A percentile compares a stretch with the other conserved stretches of the same genome.
Evolutionary conservation across 179 eudicot genomes (phyloP).

Genomic region (Drosera spatulata): DNA sequence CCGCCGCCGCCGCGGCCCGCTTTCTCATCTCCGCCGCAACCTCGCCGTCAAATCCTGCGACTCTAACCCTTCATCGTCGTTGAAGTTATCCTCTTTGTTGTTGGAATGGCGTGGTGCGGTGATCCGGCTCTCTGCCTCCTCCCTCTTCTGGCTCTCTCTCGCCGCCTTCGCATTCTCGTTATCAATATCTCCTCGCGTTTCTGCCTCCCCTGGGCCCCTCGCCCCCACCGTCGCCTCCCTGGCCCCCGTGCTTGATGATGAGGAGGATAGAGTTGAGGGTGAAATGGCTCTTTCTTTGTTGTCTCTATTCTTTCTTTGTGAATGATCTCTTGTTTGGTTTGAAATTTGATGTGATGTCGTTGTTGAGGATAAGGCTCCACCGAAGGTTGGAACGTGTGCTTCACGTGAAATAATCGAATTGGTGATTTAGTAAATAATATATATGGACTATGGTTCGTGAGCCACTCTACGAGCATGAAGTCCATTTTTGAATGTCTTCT

Average conservation of each 20-base stretch:
- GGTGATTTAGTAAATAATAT: too few species aligned
- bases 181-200: slow-evolving; percentile 2
- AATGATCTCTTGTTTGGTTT: too few species aligned
- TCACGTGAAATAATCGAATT: background rate
- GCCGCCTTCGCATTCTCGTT: slow-evolving; percentile 15
- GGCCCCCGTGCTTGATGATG: slow-evolving; percentile 3
- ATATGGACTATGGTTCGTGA: too few species aligned
- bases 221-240: slow-evolving; percentile 1
- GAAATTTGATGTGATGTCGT: too few species aligned
- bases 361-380: background rate
- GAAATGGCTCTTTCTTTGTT: too few species aligned
- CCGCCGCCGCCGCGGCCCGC: background rate
- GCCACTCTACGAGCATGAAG: too few species aligned
- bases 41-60: too few species aligned
- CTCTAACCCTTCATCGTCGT: too few species aligned
- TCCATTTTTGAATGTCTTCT: too few species aligned
- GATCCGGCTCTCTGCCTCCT: slow-evolving; percentile 18
- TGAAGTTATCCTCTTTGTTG: background rate
- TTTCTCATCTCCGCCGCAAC: too few species aligned
- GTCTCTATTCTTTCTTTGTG: too few species aligned
- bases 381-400: background rate
- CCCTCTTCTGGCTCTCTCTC: slow-evolving; percentile 17
- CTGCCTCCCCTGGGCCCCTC: slow-evolving; percentile 19
- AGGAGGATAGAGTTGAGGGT: too few species aligned
- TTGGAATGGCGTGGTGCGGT: slow-evolving; percentile 11